Evolutionary conservation across 1,284 basidiomycete species (phyloP).

Genomic region (Limonomyces culmigenus): DNA sequence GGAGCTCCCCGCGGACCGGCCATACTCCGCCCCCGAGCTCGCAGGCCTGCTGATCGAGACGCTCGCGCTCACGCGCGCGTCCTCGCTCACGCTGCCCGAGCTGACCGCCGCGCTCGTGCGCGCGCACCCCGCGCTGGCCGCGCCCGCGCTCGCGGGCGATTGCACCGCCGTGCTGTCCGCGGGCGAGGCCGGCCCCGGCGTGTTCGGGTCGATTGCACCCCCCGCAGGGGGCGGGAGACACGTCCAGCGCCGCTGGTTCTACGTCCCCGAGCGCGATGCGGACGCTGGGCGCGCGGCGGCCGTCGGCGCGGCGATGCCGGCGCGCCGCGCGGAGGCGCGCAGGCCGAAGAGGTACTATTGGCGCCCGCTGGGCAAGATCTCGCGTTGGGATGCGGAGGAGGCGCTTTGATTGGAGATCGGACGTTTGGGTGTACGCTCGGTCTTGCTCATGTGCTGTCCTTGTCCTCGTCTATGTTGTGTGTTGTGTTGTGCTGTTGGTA

Average conservation of each 20-base stretch:
- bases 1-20: slow-evolving; percentile 10
- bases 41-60: slow-evolving; percentile 54
- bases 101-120: slow-evolving; percentile 33
- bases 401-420: too few relatives aligned
- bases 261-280: slow-evolving; percentile 50
- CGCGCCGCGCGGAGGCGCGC: slow-evolving; percentile 56
- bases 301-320: slow-evolving; percentile 54
- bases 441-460: too few relatives aligned
- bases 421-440: too few relatives aligned
- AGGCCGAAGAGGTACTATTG: slow-evolving; percentile 74
- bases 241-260: slow-evolving; percentile 59
- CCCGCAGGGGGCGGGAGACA: slow-evolving; percentile 11
- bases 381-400: slow-evolving; percentile 46
- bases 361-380: slow-evolving; percentile 44
- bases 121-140: slow-evolving; percentile 32
- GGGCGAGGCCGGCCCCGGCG: slow-evolving; percentile 19
- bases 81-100: slow-evolving; percentile 38
- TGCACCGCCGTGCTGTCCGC: not conserved
- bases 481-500: too few relatives aligned
- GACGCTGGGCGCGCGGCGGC: slow-evolving; percentile 51
- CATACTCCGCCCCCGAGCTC: too few relatives aligned
- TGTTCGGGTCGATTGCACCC: slow-evolving; percentile 29
- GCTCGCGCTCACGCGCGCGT: slow-evolving; percentile 56
- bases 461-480: too few relatives aligned
- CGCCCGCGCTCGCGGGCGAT: slow-evolving; percentile 16